These are phyloP conservation scores for Leccinum longicurvipes DNA, from an alignment of 768 basidiomycete species.

Conservation along the genomic window DNA sequence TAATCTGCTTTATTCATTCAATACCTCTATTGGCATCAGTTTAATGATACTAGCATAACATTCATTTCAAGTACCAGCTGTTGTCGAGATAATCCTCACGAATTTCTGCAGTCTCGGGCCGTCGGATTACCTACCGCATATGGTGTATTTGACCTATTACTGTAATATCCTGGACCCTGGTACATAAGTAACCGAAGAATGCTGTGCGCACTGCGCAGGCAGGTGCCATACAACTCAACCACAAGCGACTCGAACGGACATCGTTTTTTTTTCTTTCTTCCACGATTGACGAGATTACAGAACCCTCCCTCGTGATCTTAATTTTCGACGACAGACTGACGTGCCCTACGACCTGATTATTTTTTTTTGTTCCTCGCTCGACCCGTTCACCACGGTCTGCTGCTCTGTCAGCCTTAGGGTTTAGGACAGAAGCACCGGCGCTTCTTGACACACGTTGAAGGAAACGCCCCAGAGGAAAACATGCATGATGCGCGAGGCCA, in stretches of 20 bases:
- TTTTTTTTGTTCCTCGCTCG: neutral
- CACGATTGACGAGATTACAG: neutral
- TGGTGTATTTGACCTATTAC: neutral
- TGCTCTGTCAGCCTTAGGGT: conserved; percentile 12
- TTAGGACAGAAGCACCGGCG: neutral
- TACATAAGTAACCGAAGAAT: conserved; percentile 9
- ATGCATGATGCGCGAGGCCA: conserved; percentile 25
- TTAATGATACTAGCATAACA: conserved; percentile 32
- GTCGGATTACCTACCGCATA: neutral
- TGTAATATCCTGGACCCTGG: conserved; percentile 14
- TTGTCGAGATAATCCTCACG: conserved; percentile 7
- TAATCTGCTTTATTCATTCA: conserved; percentile 32
- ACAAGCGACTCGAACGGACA: neutral
- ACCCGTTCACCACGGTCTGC: neutral
- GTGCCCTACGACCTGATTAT: conserved; percentile 9
- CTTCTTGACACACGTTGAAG: conserved; percentile 15
- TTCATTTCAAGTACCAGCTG: conserved; percentile 18
- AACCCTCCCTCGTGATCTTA: neutral
- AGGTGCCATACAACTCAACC: neutral
- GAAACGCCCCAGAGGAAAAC: conserved; percentile 10
- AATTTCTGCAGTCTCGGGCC: too few relatives aligned
- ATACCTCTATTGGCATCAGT: conserved; percentile 24
- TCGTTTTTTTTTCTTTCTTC: neutral
- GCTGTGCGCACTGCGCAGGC: conserved; percentile 5
- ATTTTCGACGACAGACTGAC: neutral